These are phyloP conservation scores for Penicillium brevicompactum DNA, from an alignment of 2,329 filamentous ascomycete species.

Conservation along the genomic window DNA sequence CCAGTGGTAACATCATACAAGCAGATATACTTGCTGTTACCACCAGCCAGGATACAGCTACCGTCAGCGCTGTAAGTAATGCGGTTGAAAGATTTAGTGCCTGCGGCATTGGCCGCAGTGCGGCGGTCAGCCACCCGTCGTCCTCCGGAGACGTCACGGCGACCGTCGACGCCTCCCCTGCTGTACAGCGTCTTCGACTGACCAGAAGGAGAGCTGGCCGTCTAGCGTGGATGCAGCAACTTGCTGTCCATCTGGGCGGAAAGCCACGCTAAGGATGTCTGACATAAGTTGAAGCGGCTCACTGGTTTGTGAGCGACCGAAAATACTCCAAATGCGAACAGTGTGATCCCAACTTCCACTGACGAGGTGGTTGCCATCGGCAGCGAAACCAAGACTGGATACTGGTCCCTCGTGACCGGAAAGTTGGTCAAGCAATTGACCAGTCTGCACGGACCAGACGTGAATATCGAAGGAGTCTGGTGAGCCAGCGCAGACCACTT, in stretches of 20 bases:
- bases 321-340: slow-evolving; percentile 94
- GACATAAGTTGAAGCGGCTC: slow-evolving; percentile 91
- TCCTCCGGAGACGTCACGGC: slow-evolving; percentile 89
- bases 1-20: slow-evolving; percentile 93
- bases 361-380: slow-evolving; percentile 78
- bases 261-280: slow-evolving; percentile 82
- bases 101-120: slow-evolving; percentile 85
- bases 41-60: slow-evolving; percentile 82
- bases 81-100: slow-evolving; percentile 86
- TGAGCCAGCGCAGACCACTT: slow-evolving; percentile 93
- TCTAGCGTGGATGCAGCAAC: slow-evolving; percentile 90
- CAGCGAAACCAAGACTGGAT: slow-evolving; percentile 82
- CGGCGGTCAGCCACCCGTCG: slow-evolving; percentile 84
- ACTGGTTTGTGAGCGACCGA: slow-evolving; percentile 88
- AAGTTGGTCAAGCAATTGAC: slow-evolving; percentile 87
- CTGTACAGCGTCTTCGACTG: slow-evolving; percentile 82
- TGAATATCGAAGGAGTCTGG: slow-evolving; percentile 96
- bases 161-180: slow-evolving; percentile 82
- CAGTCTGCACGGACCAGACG: slow-evolving; percentile 97
- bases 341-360: slow-evolving; percentile 97
- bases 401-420: slow-evolving; percentile 94
- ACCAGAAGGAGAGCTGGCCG: slow-evolving; percentile 95
- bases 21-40: slow-evolving; percentile 98
- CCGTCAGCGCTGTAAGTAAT: slow-evolving; percentile 93
- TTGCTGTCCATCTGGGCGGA: slow-evolving; percentile 88